phyloP scores from a whole-genome alignment of 1,284 basidiomycete species.

The Coniferiporia weirii region DNA sequence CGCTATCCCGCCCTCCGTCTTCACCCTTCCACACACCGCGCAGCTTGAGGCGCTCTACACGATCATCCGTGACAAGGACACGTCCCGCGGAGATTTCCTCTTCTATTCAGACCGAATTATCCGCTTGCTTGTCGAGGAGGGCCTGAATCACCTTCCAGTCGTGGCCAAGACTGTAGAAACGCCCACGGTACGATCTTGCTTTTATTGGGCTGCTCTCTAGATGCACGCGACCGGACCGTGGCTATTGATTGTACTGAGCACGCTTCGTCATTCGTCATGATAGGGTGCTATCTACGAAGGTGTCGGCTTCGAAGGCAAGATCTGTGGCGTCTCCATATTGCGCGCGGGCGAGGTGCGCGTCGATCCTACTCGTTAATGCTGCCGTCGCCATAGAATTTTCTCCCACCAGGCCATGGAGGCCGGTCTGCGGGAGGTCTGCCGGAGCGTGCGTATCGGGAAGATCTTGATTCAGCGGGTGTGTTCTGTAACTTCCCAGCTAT shows the following conservation, averaged over 20 bases:
- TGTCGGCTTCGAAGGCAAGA: conserved; percentile 90
- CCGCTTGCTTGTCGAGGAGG: conserved; percentile 72
- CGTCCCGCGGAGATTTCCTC: conserved; percentile 89
- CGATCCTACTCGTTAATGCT: not conserved
- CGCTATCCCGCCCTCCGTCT: conserved; percentile 70
- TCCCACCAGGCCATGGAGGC: conserved; percentile 80
- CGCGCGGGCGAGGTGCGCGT: conserved; percentile 74
- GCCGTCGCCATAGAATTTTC: not conserved
- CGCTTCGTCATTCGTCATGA: not conserved
- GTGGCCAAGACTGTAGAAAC: conserved; percentile 78
- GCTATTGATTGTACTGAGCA: not conserved
- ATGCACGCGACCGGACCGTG: not conserved
- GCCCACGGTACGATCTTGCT: conserved; percentile 51
- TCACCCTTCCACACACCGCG: conserved; percentile 79
- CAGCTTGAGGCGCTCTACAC: conserved; percentile 96
- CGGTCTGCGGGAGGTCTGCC: conserved; percentile 90
- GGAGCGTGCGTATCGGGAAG: conserved; percentile 87
- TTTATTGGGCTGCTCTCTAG: not conserved
- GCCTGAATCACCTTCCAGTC: conserved; percentile 95
- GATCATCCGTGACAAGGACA: conserved; percentile 87
- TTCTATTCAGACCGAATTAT: conserved; percentile 90
- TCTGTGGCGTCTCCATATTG: conserved; percentile 92
- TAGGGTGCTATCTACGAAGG: conserved; percentile 82
- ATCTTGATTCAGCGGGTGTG: conserved; percentile 89
- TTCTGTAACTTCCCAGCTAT: not conserved